Base-by-base conservation (phyloP, 495 filamentous ascomycete species). In the Evernia prunastri region DNA sequence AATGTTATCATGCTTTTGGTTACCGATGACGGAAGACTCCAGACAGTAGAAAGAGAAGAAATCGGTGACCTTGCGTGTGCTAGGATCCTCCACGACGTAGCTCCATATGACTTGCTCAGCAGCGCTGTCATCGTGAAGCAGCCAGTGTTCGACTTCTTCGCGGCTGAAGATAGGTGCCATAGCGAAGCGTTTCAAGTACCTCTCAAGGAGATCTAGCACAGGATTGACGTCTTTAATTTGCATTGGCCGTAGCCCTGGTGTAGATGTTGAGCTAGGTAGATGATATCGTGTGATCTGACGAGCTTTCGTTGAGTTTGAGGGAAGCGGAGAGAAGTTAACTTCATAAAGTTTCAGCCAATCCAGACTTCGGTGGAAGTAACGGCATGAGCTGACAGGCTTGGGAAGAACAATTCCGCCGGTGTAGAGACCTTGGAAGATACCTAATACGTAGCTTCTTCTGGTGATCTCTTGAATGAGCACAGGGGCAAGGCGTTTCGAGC, bases 401-500 rank as follows among this genome's bases (percentile, higher is more conserved):
- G 94, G 95, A 4, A 98, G 80, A 36, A 97, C 85, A 27, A 93
- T 84, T 43, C 94, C 94, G 33, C 85, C 94, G 2, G 95, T 98
- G 76, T 96, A 96, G 70, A 97, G 90, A 42, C 93, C 95, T 74
- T 97, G 93, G 79, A 85, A 97, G 65, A 96, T 87, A 5, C 86
- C 87, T 47, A 85, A 79, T 31, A 88, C 71, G 73, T 97, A 93
- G 78, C 90, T 92, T 57, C 90, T 84, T 25, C 94, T 87, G 13
- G 94, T 97, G 72, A 98, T 91, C 72, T 97, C 94, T 72, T 97
- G 95, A 77, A 98, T 98, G 47, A 98, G 83, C 6, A 96, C 88
- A 0, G 94, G 94, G 0, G 94, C 84, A 45, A 98, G 82, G 15
- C 95, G 86, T 76, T 98, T 97, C 18, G 87, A 85, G 49, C 95